Evolutionary conservation across 2,329 filamentous ascomycete species (phyloP).

Genomic region (Chaetomiaceae sp.): DNA sequence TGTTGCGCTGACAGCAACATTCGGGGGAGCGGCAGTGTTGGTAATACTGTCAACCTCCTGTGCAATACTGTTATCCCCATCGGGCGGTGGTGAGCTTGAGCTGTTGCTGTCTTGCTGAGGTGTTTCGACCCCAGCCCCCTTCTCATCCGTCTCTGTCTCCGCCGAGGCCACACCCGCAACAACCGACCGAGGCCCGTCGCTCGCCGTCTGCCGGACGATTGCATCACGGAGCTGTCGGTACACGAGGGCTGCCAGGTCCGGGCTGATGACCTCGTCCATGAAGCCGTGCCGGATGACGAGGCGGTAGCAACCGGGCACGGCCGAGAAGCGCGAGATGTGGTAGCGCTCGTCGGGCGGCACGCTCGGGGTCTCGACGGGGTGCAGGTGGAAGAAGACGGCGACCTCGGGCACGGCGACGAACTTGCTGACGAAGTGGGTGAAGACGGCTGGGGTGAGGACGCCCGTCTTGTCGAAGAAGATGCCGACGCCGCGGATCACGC

Average conservation of each 20-base stretch:
- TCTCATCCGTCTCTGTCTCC: not conserved
- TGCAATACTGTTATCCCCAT: no score
- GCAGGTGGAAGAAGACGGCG: conserved; percentile 70
- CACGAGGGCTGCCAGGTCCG: conserved; percentile 55
- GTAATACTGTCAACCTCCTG: no score
- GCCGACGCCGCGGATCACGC: conserved; percentile 53
- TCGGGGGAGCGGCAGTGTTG: no score
- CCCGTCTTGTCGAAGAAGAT: conserved; percentile 78
- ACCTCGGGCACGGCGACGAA: conserved; percentile 63
- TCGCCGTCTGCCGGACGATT: conserved; percentile 46
- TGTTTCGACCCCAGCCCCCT: no score
- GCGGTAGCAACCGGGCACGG: conserved; percentile 62
- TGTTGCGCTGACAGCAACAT: no score
- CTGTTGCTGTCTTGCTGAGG: no score
- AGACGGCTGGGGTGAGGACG: conserved; percentile 53
- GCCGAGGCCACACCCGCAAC: not conserved
- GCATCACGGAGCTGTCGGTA: no score
- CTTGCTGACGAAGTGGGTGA: conserved; percentile 68
- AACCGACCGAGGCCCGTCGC: not conserved
- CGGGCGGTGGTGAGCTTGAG: no score
- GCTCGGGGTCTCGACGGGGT: conserved; percentile 55
- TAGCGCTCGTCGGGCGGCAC: conserved; percentile 47
- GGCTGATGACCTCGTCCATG: conserved; percentile 64
- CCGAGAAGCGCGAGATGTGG: conserved; percentile 37
- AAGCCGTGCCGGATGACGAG: conserved; percentile 68